A percentile compares a stretch with the other conserved stretches of the same genome.
These are phyloP conservation scores for Kodamaea alishanica DNA, from an alignment of 1,139 yeast genomes.

Conservation along the genomic window DNA sequence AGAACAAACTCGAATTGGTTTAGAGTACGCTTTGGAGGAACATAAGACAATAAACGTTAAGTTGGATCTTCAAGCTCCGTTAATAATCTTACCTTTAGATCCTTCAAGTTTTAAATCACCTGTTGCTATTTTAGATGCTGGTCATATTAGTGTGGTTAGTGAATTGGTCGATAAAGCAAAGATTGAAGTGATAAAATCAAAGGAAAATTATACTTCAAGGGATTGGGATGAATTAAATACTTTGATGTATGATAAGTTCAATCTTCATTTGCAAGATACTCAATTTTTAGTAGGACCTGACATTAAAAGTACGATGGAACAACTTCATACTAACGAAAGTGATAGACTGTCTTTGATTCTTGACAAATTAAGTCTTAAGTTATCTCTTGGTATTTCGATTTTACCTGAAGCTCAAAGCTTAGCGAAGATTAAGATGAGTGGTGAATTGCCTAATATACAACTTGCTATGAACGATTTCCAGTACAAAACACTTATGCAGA, in stretches of 20 bases:
- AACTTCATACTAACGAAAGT: constrained; percentile 47
- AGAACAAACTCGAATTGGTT: constrained; percentile 84
- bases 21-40: constrained; percentile 90
- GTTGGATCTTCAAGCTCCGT: constrained; percentile 89
- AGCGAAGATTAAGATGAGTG: constrained; percentile 70
- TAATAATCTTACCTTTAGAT: constrained; percentile 83
- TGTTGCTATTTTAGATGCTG: constrained; percentile 92
- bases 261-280: constrained; percentile 74
- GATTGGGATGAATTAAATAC: constrained; percentile 72
- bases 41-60: constrained; percentile 86
- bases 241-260: constrained; percentile 86
- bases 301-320: constrained; percentile 71
- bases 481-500: constrained; percentile 79
- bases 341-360: constrained; percentile 55
- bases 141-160: constrained; percentile 82
- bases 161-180: constrained; percentile 72
- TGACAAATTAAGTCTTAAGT: constrained; percentile 71
- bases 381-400: constrained; percentile 76
- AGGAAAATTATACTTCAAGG: constrained; percentile 62
- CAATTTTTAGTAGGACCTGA: constrained; percentile 85
- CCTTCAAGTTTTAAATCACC: constrained; percentile 80
- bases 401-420: constrained; percentile 74
- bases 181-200: constrained; percentile 66
- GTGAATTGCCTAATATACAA: constrained; percentile 70
- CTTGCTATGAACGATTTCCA: constrained; percentile 84